Conservation (phyloP, 192 early-diverging fungal genomes). For the Mortierella claussenii region DNA sequence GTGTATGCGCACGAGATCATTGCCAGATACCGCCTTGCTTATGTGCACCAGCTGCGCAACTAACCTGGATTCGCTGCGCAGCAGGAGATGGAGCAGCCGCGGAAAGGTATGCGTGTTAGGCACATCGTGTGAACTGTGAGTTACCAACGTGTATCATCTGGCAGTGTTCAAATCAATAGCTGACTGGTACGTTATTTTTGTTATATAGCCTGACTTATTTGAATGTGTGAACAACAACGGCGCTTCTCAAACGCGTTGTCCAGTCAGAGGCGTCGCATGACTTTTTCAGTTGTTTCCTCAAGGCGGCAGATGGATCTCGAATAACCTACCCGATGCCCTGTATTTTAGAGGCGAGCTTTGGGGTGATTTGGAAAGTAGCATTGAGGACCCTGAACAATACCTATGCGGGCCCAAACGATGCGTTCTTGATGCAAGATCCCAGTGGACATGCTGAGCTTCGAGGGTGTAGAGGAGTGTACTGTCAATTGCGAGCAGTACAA, state of each 20-base stretch:
- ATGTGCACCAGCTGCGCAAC: constrained; percentile 78
- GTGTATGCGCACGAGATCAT: constrained; percentile 82
- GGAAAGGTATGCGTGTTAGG: constrained; percentile 72
- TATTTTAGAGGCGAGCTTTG: constrained; percentile 80
- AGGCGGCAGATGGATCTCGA: constrained; percentile 60
- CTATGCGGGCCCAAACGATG: constrained; percentile 51
- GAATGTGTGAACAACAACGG: constrained; percentile 63
- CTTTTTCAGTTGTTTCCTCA: constrained; percentile 78
- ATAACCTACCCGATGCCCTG: constrained; percentile 86
- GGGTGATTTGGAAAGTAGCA: constrained; percentile 76
- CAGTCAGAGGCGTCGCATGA: constrained; percentile 70
- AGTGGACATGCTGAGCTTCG: constrained; percentile 46
- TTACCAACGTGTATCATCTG: too few relatives aligned
- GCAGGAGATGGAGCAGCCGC: constrained; percentile 90
- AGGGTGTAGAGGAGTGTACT: constrained; percentile 49
- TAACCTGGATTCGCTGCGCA: constrained; percentile 74
- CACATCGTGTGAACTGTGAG: neutral
- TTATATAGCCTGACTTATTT: constrained; percentile 76
- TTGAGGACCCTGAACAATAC: constrained; percentile 79
- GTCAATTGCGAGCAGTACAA: constrained; percentile 52
- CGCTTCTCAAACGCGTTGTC: constrained; percentile 54
- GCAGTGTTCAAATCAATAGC: too few relatives aligned
- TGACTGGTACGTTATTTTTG: too few relatives aligned
- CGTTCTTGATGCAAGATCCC: constrained; percentile 33
- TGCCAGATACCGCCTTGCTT: constrained; percentile 87